Evolutionary conservation across 345 rosid genomes (phyloP), one percentile per base, ranked within the genome.

Genomic region (Gossypium mustelinum): DNA sequence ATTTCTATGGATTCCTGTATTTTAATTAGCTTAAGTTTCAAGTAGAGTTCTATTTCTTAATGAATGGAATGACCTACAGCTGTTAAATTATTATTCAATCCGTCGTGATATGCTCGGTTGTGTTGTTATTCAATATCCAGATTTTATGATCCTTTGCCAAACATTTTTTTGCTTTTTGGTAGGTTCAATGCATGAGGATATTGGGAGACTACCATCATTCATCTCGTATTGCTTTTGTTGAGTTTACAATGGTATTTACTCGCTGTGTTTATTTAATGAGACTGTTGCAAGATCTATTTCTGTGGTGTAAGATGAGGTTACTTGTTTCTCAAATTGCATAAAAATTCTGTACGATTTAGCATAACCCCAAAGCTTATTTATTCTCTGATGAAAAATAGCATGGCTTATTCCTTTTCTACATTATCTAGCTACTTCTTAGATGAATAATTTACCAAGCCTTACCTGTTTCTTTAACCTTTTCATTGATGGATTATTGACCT

Each of bases 161-260:
- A 51, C 39, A n/a, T 22, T 68, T n/a, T 56, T 72, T 8, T 2
- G 22, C 34, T 57, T 64, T 61, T 39, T 52, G 58, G 57, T 76
- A 95, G 99, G 96, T 95, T 82, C 90, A 83, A 12, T 92, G 97
- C 77, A 80, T 95, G 87, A 90, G 98, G 97, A 88, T 91, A 10
- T 88, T 95, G 68, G 98, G 98, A 75, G 99, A 95, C 78, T 86
- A 86, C 76, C 93, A 89, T 76, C 97, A 93, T 85, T 88, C 92
- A 76, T 91, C 98, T 73, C 97, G 94, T 14, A 89, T 93, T 77
- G 98, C 98, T 78, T 95, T 95, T 84, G 97, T 95, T 58, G 99
- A 95, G 86, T 95, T 95, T 72, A 34, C 86, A 29, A 64, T 86
- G 97, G 99, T 95, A 87, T 73, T 63, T 67, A 22, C 41, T 24